These are phyloP conservation scores for Lachnellula occidentalis DNA, from an alignment of 2,329 filamentous ascomycete species.

Conservation along the genomic window DNA sequence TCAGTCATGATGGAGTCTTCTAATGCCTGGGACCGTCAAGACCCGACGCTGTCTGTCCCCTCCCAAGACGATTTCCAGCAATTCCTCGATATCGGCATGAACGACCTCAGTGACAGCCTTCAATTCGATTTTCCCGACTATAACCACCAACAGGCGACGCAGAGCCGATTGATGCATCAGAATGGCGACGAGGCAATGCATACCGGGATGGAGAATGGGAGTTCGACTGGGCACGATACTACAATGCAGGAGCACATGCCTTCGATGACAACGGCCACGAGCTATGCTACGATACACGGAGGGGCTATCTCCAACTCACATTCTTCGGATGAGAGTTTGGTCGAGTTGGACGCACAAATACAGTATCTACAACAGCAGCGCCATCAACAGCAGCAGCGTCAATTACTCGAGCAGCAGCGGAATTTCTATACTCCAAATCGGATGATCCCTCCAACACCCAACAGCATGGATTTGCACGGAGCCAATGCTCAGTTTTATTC, in stretches of 20 bases:
- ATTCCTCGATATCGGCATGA: conserved; percentile 57
- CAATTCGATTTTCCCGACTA: conserved; percentile 58
- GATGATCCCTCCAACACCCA: conserved; percentile 72
- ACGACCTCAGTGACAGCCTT: conserved; percentile 46
- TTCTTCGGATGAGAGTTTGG: conserved; percentile 47
- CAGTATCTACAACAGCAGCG: conserved; percentile 60
- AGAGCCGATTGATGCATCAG: conserved; percentile 27
- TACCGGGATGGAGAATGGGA: conserved; percentile 38
- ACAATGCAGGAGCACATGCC: conserved; percentile 42
- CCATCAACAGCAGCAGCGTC: conserved; percentile 47
- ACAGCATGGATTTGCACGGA: conserved; percentile 70
- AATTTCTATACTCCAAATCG: conserved; percentile 51
- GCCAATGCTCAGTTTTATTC: conserved; percentile 53
- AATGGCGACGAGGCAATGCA: conserved; percentile 39
- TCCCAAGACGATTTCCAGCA: conserved; percentile 59
- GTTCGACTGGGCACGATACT: conserved; percentile 27
- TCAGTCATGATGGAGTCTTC: conserved; percentile 30
- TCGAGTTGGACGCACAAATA: conserved; percentile 60
- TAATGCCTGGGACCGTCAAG: conserved; percentile 47
- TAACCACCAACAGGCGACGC: conserved; percentile 27
- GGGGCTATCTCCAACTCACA: conserved; percentile 36
- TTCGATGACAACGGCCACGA: conserved; percentile 40
- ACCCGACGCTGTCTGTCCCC: conserved; percentile 46
- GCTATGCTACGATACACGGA: conserved; percentile 40
- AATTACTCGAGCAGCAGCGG: conserved; percentile 42